These are phyloP conservation scores for Wallacemonas collosoma DNA, from an alignment of 208 protist genomes.

Conservation along the genomic window DNA sequence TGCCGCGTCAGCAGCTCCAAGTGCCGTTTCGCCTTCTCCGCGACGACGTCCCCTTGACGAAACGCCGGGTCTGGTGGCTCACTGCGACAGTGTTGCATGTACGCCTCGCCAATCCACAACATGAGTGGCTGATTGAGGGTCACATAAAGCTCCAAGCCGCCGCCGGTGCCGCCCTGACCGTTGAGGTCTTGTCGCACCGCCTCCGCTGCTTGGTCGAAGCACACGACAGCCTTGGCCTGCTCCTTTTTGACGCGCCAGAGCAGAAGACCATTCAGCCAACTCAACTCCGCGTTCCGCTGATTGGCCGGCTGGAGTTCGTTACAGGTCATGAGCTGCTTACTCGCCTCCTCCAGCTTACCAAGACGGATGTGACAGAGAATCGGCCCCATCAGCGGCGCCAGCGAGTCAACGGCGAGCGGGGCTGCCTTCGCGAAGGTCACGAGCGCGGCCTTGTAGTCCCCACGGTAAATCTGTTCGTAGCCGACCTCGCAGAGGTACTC, in stretches of 20 bases:
- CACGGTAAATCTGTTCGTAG: conserved; percentile 73
- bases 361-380: conserved; percentile 69
- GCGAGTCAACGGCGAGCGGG: conserved; percentile 64
- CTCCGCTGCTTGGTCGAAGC: conserved; percentile 82
- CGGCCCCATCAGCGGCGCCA: conserved; percentile 73
- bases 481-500: conserved; percentile 87
- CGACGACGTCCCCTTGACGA: conserved; percentile 56
- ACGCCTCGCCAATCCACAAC: conserved; percentile 83
- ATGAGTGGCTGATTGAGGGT: conserved; percentile 84
- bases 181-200: conserved; percentile 62
- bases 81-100: conserved; percentile 84
- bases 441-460: conserved; percentile 74
- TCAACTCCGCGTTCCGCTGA: conserved; percentile 80
- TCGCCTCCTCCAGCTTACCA: conserved; percentile 79
- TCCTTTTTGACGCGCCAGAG: conserved; percentile 70
- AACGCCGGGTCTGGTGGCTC: conserved; percentile 84
- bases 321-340: conserved; percentile 85
- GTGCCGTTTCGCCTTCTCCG: conserved; percentile 66
- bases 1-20: conserved; percentile 82
- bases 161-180: conserved; percentile 26
- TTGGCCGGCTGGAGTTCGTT: conserved; percentile 85
- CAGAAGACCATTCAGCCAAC: conserved; percentile 79
- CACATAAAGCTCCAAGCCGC: conserved; percentile 70
- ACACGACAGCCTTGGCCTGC: conserved; percentile 52
- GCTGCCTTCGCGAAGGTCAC: conserved; percentile 77